These are phyloP conservation scores for Suillus spraguei DNA, from an alignment of 768 basidiomycete genomes.

Conservation along the genomic window DNA sequence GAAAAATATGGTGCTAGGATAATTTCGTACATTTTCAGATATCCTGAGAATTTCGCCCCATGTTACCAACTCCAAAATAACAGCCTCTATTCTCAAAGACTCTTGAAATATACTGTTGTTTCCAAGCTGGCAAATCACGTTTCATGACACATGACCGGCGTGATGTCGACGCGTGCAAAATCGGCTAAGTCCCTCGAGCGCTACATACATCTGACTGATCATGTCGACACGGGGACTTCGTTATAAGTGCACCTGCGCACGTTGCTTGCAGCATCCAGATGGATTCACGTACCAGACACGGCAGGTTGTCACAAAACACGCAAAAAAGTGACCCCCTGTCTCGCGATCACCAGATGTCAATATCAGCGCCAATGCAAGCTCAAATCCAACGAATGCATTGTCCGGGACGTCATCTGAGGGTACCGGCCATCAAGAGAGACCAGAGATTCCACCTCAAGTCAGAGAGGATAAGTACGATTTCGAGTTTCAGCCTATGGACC, in stretches of 20 bases:
- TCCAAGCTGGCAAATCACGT: no score
- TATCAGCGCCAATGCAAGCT: neutral
- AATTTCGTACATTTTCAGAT: no score
- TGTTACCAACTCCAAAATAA: no score
- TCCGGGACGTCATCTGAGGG: neutral
- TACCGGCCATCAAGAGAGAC: neutral
- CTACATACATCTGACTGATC: neutral
- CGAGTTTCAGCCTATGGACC: neutral
- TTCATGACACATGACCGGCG: no score
- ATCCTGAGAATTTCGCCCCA: no score
- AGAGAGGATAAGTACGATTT: neutral
- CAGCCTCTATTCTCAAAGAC: no score
- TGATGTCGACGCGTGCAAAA: no score
- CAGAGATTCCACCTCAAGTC: neutral
- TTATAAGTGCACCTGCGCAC: neutral
- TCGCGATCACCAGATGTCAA: neutral
- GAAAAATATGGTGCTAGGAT: no score
- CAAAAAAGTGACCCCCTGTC: neutral
- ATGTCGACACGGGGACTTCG: neutral
- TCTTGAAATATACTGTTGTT: no score
- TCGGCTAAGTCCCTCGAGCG: no score
- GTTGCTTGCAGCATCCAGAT: neutral
- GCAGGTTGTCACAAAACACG: neutral
- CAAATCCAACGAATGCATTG: neutral
- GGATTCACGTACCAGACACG: neutral